Percentiles rank a stretch among this genome's conserved stretches.
These are phyloP conservation scores for Backusella psychrophila DNA, from an alignment of 192 early-diverging fungal genomes.

Conservation along the genomic window DNA sequence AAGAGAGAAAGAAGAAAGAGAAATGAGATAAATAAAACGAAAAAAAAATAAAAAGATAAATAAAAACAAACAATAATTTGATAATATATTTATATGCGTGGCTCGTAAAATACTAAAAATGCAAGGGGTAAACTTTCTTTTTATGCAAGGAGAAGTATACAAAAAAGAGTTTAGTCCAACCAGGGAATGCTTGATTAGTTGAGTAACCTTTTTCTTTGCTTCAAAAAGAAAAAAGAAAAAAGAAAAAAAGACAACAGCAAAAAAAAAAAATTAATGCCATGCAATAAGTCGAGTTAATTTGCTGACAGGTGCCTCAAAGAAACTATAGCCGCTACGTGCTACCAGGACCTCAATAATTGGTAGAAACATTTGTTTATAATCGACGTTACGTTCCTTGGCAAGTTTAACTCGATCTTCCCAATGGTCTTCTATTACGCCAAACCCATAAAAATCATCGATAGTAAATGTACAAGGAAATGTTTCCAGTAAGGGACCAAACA, in stretches of 20 bases:
- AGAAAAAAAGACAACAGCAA: neutral
- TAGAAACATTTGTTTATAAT: conserved; percentile 11
- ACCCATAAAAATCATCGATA: conserved; percentile 6
- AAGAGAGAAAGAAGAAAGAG: neutral
- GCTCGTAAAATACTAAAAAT: neutral
- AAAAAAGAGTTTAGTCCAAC: neutral
- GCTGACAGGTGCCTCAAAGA: conserved; percentile 25
- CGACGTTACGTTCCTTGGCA: neutral
- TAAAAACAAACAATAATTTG: neutral
- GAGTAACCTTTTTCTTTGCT: neutral
- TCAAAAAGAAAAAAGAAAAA: neutral
- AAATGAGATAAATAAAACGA: neutral
- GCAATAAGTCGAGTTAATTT: conserved; percentile 16
- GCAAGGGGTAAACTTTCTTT: conserved; percentile 1
- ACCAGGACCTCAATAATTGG: conserved; percentile 22
- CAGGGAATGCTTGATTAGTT: neutral
- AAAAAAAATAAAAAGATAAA: neutral
- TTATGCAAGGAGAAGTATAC: neutral
- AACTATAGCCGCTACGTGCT: conserved; percentile 19
- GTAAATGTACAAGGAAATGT: conserved; percentile 25
- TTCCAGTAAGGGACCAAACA: conserved; percentile 18
- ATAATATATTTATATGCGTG: neutral
- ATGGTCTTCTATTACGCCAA: neutral
- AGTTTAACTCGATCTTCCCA: conserved; percentile 4
- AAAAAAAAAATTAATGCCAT: conserved; percentile 12